Conservation (phyloP, 371 early-diverging fungal genomes). For the Capillidium rhysosporum region DNA sequence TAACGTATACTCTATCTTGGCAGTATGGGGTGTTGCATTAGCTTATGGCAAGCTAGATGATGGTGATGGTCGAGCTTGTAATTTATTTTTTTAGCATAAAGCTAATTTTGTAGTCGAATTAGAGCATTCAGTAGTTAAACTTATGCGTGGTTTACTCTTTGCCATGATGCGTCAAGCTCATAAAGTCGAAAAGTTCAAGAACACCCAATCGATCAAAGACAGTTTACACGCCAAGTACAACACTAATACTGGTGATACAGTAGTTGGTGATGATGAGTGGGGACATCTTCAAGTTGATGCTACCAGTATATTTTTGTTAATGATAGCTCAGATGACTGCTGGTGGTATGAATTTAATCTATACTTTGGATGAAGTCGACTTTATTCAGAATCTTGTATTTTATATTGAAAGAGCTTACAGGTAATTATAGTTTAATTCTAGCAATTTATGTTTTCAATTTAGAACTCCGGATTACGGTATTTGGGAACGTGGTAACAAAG, state of each 20-base stretch:
- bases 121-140: conserved; percentile 64
- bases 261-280: conserved; percentile 74
- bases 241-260: conserved; percentile 64
- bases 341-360: conserved; percentile 55
- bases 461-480: conserved; percentile 78
- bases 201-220: conserved; percentile 43
- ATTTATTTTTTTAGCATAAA: conserved; percentile 9
- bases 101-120: conserved; percentile 36
- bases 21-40: conserved; percentile 65
- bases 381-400: conserved; percentile 75
- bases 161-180: conserved; percentile 72
- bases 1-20: conserved; percentile 83
- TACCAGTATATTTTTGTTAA: conserved; percentile 57
- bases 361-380: conserved; percentile 75
- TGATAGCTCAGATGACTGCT: conserved; percentile 72
- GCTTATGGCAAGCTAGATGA: conserved; percentile 72
- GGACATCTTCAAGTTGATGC: conserved; percentile 71
- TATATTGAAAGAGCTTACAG: conserved; percentile 57
- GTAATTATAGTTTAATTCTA: not conserved
- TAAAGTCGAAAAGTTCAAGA: conserved; percentile 67
- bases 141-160: conserved; percentile 63
- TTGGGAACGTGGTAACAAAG: conserved; percentile 84
- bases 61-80: conserved; percentile 62
- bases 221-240: conserved; percentile 79
- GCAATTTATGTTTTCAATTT: conserved; percentile 11